These are phyloP conservation scores for Citrus medica DNA, from an alignment of 345 rosid genomes.

Conservation along the genomic window DNA sequence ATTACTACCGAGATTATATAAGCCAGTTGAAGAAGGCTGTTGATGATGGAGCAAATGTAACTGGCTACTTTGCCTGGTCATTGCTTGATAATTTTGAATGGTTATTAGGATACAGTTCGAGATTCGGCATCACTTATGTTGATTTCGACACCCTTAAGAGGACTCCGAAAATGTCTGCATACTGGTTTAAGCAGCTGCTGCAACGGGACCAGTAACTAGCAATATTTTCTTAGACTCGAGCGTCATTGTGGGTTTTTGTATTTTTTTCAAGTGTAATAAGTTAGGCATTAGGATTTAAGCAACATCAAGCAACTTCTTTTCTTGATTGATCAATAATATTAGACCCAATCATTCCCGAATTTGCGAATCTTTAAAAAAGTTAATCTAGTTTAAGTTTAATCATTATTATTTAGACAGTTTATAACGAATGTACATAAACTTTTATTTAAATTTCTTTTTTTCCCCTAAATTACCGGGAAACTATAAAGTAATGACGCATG, in stretches of 20 bases:
- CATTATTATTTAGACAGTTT: too few species aligned
- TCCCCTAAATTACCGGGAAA: too few species aligned
- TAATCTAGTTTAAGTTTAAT: too few species aligned
- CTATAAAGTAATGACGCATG: too few species aligned
- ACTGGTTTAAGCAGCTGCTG: conserved; percentile 51
- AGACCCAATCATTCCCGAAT: too few species aligned
- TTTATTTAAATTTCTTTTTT: too few species aligned
- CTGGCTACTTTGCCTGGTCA: conserved; percentile 69
- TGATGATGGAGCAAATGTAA: conserved; percentile 60
- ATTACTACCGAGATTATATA: conserved; percentile 43
- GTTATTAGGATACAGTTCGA: conserved; percentile 49
- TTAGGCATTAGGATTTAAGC: background rate
- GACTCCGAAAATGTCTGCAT: conserved; percentile 61
- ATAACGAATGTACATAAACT: too few species aligned
- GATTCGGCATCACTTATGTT: conserved; percentile 53
- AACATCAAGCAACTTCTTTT: background rate
- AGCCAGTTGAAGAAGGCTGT: conserved; percentile 44
- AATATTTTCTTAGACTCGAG: background rate
- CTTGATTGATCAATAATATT: background rate
- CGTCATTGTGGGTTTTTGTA: background rate
- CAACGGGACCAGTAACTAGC: conserved; percentile 7
- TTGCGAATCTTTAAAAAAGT: too few species aligned
- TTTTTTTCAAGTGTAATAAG: background rate
- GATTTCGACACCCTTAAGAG: conserved; percentile 44
- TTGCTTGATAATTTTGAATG: conserved; percentile 67